phyloP scores from a whole-genome alignment of 441 rosid species.

The Populus hybrid region DNA sequence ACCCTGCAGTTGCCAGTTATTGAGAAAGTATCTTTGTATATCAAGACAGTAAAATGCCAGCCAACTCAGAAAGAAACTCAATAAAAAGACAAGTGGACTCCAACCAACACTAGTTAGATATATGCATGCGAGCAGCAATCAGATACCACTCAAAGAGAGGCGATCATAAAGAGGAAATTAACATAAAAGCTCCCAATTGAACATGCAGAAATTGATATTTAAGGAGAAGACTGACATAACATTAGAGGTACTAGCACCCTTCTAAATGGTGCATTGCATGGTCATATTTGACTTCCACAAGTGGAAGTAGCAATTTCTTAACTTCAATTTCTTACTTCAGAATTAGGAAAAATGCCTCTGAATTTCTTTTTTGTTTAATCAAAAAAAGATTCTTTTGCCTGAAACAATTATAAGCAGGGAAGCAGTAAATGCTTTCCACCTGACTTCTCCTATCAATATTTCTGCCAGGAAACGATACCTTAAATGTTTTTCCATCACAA shows the following conservation, averaged over 20 bases:
- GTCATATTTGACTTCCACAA: too few species aligned
- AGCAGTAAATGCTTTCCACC: background rate
- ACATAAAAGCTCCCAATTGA: background rate
- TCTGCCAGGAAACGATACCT: background rate
- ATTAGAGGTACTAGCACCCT: background rate
- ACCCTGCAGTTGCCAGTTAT: too few species aligned
- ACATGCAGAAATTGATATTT: background rate
- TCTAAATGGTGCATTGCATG: too few species aligned
- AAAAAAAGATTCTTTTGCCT: background rate
- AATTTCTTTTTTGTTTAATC: too few species aligned
- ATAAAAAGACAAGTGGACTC: background rate
- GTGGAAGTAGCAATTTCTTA: background rate
- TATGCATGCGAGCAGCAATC: background rate
- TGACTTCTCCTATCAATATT: background rate
- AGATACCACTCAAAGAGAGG: background rate
- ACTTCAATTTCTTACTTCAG: background rate
- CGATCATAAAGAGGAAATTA: background rate
- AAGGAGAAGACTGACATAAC: background rate
- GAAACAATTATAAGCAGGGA: too few species aligned
- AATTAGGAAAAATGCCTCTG: background rate
- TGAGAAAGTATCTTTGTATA: too few species aligned
- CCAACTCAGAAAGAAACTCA: background rate
- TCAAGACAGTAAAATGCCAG: background rate
- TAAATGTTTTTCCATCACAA: background rate
- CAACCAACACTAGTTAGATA: background rate